A percentile compares a stretch with the other conserved stretches of the same genome.
Conservation (phyloP, 2,329 filamentous ascomycete genomes). For the Verticillium nonalfalfae region DNA sequence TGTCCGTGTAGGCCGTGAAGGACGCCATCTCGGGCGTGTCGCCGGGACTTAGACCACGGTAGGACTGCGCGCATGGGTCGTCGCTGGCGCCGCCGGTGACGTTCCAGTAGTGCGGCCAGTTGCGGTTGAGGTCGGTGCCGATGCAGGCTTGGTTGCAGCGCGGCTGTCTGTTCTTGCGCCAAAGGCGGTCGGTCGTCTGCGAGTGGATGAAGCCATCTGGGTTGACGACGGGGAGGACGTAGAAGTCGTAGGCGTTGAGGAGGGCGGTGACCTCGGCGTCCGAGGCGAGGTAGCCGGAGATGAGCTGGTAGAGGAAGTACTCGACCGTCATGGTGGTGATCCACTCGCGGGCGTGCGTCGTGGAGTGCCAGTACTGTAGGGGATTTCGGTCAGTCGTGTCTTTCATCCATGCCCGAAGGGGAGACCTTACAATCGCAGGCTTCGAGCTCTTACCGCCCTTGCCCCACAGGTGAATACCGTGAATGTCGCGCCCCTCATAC, state of each 20-base stretch:
- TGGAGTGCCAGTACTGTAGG: slow-evolving; percentile 42
- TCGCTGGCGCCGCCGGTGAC: slow-evolving; percentile 34
- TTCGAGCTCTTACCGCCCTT: slow-evolving; percentile 33
- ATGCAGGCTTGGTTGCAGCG: slow-evolving; percentile 25
- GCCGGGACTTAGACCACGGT: slow-evolving; percentile 24
- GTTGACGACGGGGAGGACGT: slow-evolving; percentile 57
- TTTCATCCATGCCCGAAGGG: not conserved
- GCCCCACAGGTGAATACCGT: slow-evolving; percentile 54
- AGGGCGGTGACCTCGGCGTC: slow-evolving; percentile 29
- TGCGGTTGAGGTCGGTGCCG: slow-evolving; percentile 44
- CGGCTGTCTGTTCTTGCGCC: slow-evolving; percentile 44
- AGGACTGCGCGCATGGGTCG: slow-evolving; percentile 35
- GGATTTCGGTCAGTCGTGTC: not conserved
- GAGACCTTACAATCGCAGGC: slow-evolving; percentile 31
- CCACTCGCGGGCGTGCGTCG: slow-evolving; percentile 56
- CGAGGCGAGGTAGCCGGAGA: slow-evolving; percentile 35
- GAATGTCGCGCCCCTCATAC: slow-evolving; percentile 45
- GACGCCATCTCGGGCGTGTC: slow-evolving; percentile 40
- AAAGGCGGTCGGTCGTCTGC: slow-evolving; percentile 43
- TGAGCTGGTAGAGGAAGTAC: slow-evolving; percentile 43
- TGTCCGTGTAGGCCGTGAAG: slow-evolving; percentile 30
- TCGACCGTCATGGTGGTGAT: slow-evolving; percentile 48
- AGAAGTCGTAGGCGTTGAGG: slow-evolving; percentile 59
- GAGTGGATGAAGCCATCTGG: slow-evolving; percentile 52
- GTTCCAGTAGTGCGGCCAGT: slow-evolving; percentile 43